phyloP scores from a whole-genome alignment of 176 grass and related monocot species.

The Melocanna baccifera region DNA sequence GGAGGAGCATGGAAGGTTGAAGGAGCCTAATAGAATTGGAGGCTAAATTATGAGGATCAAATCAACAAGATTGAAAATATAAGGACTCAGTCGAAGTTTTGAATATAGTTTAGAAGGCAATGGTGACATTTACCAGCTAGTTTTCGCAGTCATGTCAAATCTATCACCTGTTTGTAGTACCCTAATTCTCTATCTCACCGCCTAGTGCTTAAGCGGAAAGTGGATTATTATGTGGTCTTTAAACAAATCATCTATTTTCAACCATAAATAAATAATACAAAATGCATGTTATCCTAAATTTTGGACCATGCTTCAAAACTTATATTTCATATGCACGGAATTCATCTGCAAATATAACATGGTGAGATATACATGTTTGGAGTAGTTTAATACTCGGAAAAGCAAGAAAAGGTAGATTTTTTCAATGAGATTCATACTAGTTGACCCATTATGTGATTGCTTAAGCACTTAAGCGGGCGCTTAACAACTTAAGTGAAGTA shows the following conservation, averaged over 20 bases:
- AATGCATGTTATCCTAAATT: not conserved
- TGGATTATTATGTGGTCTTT: not conserved
- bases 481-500: no score
- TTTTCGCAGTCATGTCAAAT: not conserved
- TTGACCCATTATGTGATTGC: no score
- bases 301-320: not conserved
- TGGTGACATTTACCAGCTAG: not conserved
- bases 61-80: not conserved
- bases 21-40: not conserved
- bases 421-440: no score
- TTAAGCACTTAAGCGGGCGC: no score
- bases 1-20: not conserved
- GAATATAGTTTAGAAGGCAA: not conserved
- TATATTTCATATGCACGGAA: no score
- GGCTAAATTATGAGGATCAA: not conserved
- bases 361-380: no score
- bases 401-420: no score
- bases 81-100: not conserved
- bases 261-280: not conserved
- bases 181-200: not conserved
- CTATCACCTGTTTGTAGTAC: not conserved
- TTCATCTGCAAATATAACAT: no score
- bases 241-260: not conserved
- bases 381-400: no score
- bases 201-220: not conserved